phyloP scores from a whole-genome alignment of 2,329 filamentous ascomycete genomes.

The Chalara sp. region DNA sequence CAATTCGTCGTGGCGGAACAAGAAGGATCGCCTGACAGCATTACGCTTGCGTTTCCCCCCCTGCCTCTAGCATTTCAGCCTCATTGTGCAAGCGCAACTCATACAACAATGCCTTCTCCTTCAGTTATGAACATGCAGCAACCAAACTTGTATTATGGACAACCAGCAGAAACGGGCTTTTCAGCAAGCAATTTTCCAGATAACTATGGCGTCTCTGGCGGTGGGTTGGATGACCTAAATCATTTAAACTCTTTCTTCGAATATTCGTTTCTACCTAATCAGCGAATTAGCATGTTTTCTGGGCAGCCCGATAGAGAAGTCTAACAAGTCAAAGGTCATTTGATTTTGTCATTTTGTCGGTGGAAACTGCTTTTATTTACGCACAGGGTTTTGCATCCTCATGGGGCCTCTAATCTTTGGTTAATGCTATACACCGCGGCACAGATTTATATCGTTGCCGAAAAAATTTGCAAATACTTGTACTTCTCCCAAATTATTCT shows the following conservation, averaged over 20 bases:
- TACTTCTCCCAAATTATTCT: too few species aligned
- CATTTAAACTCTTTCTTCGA: slow-evolving; percentile 16
- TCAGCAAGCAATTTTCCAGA: not conserved
- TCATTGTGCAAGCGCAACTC: slow-evolving; percentile 6
- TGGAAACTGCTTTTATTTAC: too few species aligned
- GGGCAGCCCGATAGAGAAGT: not conserved
- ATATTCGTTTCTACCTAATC: slow-evolving; percentile 18
- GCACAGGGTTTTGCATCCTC: too few species aligned
- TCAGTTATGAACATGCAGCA: not conserved
- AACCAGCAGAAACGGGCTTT: not conserved
- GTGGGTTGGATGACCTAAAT: slow-evolving; percentile 12
- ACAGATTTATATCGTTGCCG: too few species aligned
- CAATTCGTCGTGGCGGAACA: slow-evolving; percentile 2
- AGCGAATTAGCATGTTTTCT: slow-evolving; percentile 23
- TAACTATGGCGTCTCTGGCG: not conserved
- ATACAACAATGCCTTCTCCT: slow-evolving; percentile 9
- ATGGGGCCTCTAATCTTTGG: too few species aligned
- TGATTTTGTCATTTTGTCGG: too few species aligned
- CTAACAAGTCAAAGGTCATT: too few species aligned
- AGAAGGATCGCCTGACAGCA: slow-evolving; percentile 21
- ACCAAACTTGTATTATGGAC: not conserved
- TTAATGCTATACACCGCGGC: too few species aligned
- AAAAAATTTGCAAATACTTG: too few species aligned
- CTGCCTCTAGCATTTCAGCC: slow-evolving; percentile 26
- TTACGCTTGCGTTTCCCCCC: slow-evolving; percentile 29